Evolutionary conservation across 225 moss, liverwort and hornwort species (phyloP).

Genomic region (Thuidium tamariscinum): DNA sequence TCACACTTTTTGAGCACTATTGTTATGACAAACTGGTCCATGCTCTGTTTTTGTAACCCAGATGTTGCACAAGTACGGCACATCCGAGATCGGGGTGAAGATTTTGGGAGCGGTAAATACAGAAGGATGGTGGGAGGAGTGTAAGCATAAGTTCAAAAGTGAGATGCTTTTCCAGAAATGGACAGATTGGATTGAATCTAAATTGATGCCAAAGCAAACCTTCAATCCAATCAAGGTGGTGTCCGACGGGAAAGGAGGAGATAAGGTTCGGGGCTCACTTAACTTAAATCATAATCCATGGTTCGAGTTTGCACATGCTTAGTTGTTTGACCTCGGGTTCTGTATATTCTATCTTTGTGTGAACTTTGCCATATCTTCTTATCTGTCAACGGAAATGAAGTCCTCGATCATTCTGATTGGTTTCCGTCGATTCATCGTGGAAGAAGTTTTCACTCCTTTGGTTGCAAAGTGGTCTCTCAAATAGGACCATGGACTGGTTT

Average conservation of each 20-base stretch:
- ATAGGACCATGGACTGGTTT: neutral
- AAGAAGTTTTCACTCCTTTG: neutral
- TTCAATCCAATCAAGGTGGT: constrained; percentile 18
- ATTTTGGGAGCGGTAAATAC: constrained; percentile 10
- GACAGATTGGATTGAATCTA: neutral
- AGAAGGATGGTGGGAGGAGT: constrained; percentile 20
- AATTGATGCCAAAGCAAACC: constrained; percentile 4
- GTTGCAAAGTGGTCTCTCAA: neutral
- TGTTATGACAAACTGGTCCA: neutral
- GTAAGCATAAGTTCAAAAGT: constrained; percentile 2
- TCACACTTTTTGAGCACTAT: neutral
- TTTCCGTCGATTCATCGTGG: neutral
- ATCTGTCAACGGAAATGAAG: neutral
- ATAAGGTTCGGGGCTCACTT: constrained; percentile 6
- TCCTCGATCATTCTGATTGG: neutral
- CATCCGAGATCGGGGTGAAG: constrained; percentile 21
- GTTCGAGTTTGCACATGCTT: neutral
- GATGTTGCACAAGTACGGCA: constrained; percentile 1
- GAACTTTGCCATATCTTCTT: neutral
- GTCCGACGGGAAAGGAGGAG: neutral
- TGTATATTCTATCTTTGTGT: neutral
- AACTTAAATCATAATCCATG: neutral
- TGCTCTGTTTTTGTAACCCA: constrained; percentile 1
- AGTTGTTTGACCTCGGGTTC: neutral
- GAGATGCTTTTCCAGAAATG: neutral